Conservation (phyloP, 2,329 filamentous ascomycete species). For the Pleoardoris graminearum region DNA sequence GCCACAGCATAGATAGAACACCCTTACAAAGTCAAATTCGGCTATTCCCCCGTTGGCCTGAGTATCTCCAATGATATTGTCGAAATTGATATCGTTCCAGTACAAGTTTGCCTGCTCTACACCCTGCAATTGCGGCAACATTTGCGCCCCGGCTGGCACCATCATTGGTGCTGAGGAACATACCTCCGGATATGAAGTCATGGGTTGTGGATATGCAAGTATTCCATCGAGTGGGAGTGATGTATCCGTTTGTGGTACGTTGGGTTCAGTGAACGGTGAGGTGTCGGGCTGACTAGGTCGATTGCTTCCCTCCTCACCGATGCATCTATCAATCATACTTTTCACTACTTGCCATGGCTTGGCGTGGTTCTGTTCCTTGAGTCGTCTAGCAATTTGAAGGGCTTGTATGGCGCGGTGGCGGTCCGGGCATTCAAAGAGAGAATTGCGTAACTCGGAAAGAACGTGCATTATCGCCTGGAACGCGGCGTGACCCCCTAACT, state of each 20-base stretch:
- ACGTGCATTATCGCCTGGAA: slow-evolving; percentile 47
- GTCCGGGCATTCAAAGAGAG: slow-evolving; percentile 40
- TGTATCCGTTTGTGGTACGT: background rate
- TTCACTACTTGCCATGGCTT: slow-evolving; percentile 45
- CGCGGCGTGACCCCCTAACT: slow-evolving; percentile 35
- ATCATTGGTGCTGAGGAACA: background rate
- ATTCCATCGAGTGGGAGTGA: background rate
- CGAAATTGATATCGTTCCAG: slow-evolving; percentile 43
- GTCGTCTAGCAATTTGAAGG: slow-evolving; percentile 35
- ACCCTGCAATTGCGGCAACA: slow-evolving; percentile 12
- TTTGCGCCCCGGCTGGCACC: background rate
- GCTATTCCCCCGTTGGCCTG: slow-evolving; percentile 30
- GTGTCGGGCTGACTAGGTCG: slow-evolving; percentile 20
- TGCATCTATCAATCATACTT: slow-evolving; percentile 44
- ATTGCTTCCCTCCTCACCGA: slow-evolving; percentile 29
- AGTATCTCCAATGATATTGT: slow-evolving; percentile 37
- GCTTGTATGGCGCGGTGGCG: slow-evolving; percentile 41
- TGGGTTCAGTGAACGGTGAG: slow-evolving; percentile 20
- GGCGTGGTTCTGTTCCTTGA: slow-evolving; percentile 40
- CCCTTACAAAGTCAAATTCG: slow-evolving; percentile 44
- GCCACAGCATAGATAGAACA: background rate
- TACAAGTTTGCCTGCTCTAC: slow-evolving; percentile 20
- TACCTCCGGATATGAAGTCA: background rate
- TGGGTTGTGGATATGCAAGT: background rate
- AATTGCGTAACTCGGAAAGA: slow-evolving; percentile 44